These are phyloP conservation scores for Vigna reflexopilosa DNA, from an alignment of 306 rosid species.

Conservation along the genomic window DNA sequence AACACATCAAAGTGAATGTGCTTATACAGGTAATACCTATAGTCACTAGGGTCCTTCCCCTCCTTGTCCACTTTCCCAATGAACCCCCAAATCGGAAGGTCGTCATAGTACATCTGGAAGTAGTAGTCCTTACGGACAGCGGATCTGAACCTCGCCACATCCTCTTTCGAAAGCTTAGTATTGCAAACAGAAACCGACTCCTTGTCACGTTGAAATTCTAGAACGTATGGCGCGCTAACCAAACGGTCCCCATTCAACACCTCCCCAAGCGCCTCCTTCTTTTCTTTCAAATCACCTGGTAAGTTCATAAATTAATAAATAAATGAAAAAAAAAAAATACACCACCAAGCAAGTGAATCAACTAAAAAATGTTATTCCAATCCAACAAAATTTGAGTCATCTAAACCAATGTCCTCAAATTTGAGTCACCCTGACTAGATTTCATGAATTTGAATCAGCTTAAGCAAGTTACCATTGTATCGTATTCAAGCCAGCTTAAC, in stretches of 20 bases:
- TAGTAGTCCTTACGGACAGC: slow-evolving; percentile 81
- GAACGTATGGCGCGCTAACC: slow-evolving; percentile 78
- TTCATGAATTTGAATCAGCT: no score
- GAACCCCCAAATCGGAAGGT: slow-evolving; percentile 91
- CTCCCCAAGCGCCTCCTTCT: slow-evolving; percentile 91
- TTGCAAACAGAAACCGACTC: slow-evolving; percentile 62
- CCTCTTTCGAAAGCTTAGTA: slow-evolving; percentile 59
- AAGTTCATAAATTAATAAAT: neutral
- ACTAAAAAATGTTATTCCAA: neutral
- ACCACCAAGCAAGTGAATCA: neutral
- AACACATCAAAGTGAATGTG: slow-evolving; percentile 78
- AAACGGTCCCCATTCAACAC: slow-evolving; percentile 91
- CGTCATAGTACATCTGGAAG: slow-evolving; percentile 91
- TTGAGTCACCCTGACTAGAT: neutral
- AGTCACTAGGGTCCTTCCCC: slow-evolving; percentile 77
- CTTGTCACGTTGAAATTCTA: slow-evolving; percentile 71
- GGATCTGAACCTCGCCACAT: slow-evolving; percentile 67
- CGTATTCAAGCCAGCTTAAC: no score
- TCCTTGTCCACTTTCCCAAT: slow-evolving; percentile 82
- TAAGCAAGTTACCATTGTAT: no score
- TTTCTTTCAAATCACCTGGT: slow-evolving; percentile 70
- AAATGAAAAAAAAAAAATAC: neutral
- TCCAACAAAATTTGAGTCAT: no score
- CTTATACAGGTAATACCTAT: slow-evolving; percentile 70
- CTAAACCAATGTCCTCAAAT: no score